These are phyloP conservation scores for Tetrastigma voinierianum DNA, from an alignment of 164 flowering plant species.

Conservation along the genomic window DNA sequence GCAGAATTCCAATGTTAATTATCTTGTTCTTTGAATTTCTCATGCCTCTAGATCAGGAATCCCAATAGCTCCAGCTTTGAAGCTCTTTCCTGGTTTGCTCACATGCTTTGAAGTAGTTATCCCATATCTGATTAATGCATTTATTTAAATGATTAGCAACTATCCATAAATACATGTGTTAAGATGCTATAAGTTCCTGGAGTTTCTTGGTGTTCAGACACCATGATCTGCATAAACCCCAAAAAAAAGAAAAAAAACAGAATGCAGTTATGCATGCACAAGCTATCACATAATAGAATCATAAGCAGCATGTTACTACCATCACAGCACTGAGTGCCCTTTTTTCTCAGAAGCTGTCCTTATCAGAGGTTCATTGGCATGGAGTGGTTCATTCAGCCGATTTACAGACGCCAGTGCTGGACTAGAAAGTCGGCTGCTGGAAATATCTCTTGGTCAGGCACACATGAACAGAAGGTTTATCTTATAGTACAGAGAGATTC, in stretches of 20 bases:
- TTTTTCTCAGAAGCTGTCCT: slow-evolving; percentile 28
- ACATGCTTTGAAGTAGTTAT: slow-evolving; percentile 31
- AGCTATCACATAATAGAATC: not conserved
- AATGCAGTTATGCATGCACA: no score
- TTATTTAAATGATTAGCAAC: no score
- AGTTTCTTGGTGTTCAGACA: no score
- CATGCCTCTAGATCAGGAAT: slow-evolving; percentile 26
- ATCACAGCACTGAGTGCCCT: slow-evolving; percentile 22
- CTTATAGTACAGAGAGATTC: not conserved
- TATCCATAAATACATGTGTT: no score
- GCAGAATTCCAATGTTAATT: slow-evolving; percentile 36
- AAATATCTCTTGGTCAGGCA: slow-evolving; percentile 34
- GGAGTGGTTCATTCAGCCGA: slow-evolving; percentile 16
- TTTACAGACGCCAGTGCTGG: slow-evolving; percentile 12
- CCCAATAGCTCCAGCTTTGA: slow-evolving; percentile 22
- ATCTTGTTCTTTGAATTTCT: slow-evolving; percentile 38
- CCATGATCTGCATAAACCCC: no score
- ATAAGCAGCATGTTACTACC: slow-evolving; percentile 17
- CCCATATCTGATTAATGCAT: slow-evolving; percentile 19
- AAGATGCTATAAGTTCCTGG: no score
- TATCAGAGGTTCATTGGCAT: slow-evolving; percentile 18
- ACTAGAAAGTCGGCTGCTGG: slow-evolving; percentile 6
- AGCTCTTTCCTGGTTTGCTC: slow-evolving; percentile 30
- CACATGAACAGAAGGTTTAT: slow-evolving; percentile 19
- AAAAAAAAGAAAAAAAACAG: no score